These are phyloP conservation scores for Candida endomychidarum DNA, from an alignment of 805 yeast genomes.

Conservation along the genomic window DNA sequence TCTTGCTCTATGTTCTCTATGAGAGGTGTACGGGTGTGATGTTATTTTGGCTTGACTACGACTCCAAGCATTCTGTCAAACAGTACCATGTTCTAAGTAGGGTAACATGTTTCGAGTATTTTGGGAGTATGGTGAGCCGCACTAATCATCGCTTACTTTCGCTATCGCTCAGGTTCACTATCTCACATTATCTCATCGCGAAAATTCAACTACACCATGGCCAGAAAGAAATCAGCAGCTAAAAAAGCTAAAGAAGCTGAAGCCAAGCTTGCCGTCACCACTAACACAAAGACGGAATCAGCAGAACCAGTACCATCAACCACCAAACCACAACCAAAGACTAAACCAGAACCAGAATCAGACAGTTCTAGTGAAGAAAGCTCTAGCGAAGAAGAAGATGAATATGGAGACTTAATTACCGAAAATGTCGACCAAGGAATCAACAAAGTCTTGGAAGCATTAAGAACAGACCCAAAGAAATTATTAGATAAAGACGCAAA, in stretches of 20 bases:
- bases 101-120: too few relatives aligned
- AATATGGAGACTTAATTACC: slow-evolving; percentile 82
- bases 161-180: not conserved
- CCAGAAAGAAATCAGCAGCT: slow-evolving; percentile 85
- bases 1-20: too few relatives aligned
- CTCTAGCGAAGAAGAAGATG: slow-evolving; percentile 83
- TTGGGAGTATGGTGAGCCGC: too few relatives aligned
- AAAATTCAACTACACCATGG: slow-evolving; percentile 43
- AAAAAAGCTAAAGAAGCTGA: slow-evolving; percentile 59
- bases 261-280: slow-evolving; percentile 8
- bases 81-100: too few relatives aligned
- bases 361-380: slow-evolving; percentile 17
- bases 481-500: slow-evolving; percentile 66
- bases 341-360: slow-evolving; percentile 9
- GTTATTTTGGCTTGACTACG: too few relatives aligned
- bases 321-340: too few relatives aligned
- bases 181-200: slow-evolving; percentile 17
- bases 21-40: too few relatives aligned
- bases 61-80: too few relatives aligned
- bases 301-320: slow-evolving; percentile 8
- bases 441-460: slow-evolving; percentile 64
- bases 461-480: slow-evolving; percentile 63
- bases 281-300: not conserved
- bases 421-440: slow-evolving; percentile 83
- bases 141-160: too few relatives aligned